phyloP scores from a whole-genome alignment of 2,329 filamentous ascomycete genomes.

The Xylaria sp. region DNA sequence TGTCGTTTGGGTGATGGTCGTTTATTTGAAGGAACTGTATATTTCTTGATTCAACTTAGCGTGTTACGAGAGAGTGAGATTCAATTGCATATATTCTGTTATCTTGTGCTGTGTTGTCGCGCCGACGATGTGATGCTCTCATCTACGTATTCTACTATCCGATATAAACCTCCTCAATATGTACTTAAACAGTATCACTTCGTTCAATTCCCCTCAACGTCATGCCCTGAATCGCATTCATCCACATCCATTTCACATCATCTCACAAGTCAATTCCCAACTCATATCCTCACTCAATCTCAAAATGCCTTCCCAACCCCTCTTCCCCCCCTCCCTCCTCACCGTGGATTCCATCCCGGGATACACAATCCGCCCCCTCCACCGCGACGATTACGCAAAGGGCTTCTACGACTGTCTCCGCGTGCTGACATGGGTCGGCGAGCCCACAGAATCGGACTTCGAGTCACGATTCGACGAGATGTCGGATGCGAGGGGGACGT shows the following conservation, averaged over 20 bases:
- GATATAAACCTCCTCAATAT: not conserved
- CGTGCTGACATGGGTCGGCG: conserved; percentile 71
- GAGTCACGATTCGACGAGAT: conserved; percentile 58
- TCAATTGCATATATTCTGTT: no score
- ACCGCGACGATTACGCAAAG: conserved; percentile 59
- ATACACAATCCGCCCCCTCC: conserved; percentile 66
- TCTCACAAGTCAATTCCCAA: no score
- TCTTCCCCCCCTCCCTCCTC: conserved; percentile 64
- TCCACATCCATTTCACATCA: no score
- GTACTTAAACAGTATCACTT: not conserved
- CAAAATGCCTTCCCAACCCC: conserved; percentile 22
- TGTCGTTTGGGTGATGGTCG: conserved; percentile 43
- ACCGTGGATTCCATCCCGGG: conserved; percentile 55
- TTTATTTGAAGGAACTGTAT: no score
- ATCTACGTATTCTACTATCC: not conserved
- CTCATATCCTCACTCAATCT: no score
- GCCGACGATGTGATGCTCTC: no score
- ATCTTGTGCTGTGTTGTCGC: no score
- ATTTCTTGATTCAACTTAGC: no score
- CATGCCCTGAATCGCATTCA: no score
- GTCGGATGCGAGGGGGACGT: conserved; percentile 40
- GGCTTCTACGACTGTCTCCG: conserved; percentile 72
- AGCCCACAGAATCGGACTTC: conserved; percentile 50
- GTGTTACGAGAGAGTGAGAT: no score
- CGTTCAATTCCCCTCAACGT: no score